Evolutionary conservation across 441 rosid genomes (phyloP).

Genomic region (Gossypium trilobum): DNA sequence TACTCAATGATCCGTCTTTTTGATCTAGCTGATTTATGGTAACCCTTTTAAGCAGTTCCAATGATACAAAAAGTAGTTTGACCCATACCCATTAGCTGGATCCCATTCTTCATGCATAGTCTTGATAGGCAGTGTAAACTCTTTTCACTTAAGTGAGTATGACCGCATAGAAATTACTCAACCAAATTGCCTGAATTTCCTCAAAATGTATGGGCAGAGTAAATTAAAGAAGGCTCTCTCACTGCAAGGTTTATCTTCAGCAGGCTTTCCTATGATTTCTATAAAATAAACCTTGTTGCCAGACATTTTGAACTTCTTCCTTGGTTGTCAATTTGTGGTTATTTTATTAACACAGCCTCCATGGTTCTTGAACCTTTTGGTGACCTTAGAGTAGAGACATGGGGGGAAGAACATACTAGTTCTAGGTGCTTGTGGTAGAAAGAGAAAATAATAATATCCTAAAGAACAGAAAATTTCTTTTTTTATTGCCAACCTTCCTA

Average conservation of each 20-base stretch:
- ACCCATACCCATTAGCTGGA: slow-evolving; percentile 3
- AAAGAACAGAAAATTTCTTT: not conserved
- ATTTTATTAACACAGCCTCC: not conserved
- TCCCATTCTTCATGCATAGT: not conserved
- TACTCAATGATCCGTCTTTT: not conserved
- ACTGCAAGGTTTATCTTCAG: not conserved
- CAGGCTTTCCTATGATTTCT: not conserved
- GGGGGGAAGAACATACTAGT: not conserved
- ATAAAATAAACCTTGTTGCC: not conserved
- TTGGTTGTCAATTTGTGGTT: not conserved
- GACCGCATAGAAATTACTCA: not conserved
- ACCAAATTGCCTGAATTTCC: not conserved
- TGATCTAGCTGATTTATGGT: not conserved
- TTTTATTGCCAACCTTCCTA: not conserved
- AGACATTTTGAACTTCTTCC: not conserved
- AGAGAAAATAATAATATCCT: not conserved
- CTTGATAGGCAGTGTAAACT: not conserved
- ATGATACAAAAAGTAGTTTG: not conserved
- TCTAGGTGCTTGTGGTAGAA: not conserved
- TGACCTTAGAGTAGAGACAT: slow-evolving; percentile 4
- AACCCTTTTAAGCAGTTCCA: not conserved
- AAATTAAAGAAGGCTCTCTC: not conserved
- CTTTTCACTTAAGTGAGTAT: not conserved
- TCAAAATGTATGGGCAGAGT: not conserved
- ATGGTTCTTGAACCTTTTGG: not conserved